Evolutionary conservation across 192 early-diverging fungal species (phyloP), one percentile per base, ranked within the genome.

Genomic region (Backusella liffmaniae): DNA sequence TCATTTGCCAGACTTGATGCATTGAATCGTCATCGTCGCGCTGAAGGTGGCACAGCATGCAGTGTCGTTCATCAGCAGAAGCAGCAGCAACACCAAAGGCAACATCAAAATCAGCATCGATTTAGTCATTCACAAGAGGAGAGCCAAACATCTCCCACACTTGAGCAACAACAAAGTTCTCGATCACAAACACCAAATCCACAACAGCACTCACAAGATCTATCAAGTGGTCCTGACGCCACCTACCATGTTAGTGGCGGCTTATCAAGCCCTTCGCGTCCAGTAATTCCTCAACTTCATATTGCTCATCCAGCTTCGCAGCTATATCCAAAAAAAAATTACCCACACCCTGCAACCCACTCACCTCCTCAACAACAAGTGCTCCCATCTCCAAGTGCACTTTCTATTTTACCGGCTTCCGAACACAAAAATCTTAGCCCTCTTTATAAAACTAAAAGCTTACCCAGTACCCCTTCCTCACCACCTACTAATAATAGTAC

Each of bases 1-100:
- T 86, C 90, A 49, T 95, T 95, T 87, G 94, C 94, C 2, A 88
- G 94, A 13, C 82, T 94, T 66, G 94, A 95, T 77, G 94, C 94
- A 37, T 74, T 95, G 36, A 93, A 92, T 80, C 80, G 94, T 12
- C 94, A 95, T 75, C 84, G 88, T 72, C 85, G 91, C 36, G 78
- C 76, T 18, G 82, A 83, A 79, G 80, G 80, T 41, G 79, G 79
- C 21, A 79, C 81, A 15, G 77, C 77, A 41, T 82, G 81, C 49
- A 68, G 73, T 9, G 72, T 66, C 44, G 59, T 77, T 44, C 77
- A 74, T 46, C 70, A 71, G 41, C 70, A 71, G 12, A 44, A 71
- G 18, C 69, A 71, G 42, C 37, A 44, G 15, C 36, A 39, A 13
- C 35, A 70, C 5, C 21, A 37, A 42, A 41, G 41, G 10, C 36